Evolutionary conservation across 371 early-diverging fungal species (phyloP).

Genomic region (Mortierella sp.): DNA sequence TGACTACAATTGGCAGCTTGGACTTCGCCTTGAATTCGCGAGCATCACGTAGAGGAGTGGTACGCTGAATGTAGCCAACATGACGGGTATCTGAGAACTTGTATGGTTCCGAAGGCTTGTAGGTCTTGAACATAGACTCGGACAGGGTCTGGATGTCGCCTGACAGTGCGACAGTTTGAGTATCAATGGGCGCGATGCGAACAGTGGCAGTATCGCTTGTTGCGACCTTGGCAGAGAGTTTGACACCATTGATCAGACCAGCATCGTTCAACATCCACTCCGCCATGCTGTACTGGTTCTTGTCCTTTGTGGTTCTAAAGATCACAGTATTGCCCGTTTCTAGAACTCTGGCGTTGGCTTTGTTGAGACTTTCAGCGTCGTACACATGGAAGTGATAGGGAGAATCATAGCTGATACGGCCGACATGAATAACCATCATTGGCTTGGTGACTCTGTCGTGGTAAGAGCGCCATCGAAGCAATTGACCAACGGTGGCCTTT

Average conservation of each 20-base stretch:
- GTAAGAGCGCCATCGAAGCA: slow-evolving; percentile 42
- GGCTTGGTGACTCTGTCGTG: slow-evolving; percentile 33
- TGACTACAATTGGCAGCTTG: slow-evolving; percentile 24
- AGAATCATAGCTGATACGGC: slow-evolving; percentile 26
- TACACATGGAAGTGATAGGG: slow-evolving; percentile 47
- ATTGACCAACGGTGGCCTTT: slow-evolving; percentile 32
- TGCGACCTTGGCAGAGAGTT: slow-evolving; percentile 34
- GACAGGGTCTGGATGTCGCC: slow-evolving; percentile 40
- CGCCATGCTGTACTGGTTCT: slow-evolving; percentile 37
- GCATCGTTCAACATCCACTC: slow-evolving; percentile 49
- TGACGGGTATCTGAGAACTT: slow-evolving; percentile 40
- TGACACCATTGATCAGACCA: slow-evolving; percentile 49
- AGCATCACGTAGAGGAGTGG: slow-evolving; percentile 27
- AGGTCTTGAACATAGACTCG: slow-evolving; percentile 42
- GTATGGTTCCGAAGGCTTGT: slow-evolving; percentile 51
- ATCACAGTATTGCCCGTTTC: slow-evolving; percentile 19
- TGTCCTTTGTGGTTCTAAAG: slow-evolving; percentile 16
- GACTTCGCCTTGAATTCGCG: slow-evolving; percentile 43
- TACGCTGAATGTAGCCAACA: slow-evolving; percentile 31
- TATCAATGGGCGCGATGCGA: slow-evolving; percentile 25
- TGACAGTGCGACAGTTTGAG: slow-evolving; percentile 21
- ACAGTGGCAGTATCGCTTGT: slow-evolving; percentile 35
- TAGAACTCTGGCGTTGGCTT: slow-evolving; percentile 12
- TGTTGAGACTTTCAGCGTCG: slow-evolving; percentile 33
- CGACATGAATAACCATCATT: slow-evolving; percentile 50